Conservation (phyloP, 2,329 filamentous ascomycete genomes). For the Xylariaceae sp. region DNA sequence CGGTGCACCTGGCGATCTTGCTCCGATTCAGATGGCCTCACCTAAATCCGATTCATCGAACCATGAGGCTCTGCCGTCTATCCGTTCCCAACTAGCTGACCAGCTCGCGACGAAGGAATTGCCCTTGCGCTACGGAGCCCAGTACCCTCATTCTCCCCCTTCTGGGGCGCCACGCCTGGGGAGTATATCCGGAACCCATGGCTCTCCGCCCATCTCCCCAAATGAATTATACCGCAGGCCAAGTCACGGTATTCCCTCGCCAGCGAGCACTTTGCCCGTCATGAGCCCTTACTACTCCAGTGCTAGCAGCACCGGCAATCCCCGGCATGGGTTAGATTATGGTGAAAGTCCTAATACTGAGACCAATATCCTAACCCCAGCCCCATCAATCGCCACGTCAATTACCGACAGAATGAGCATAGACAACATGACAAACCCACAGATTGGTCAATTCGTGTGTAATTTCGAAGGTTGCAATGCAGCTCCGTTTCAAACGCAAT, state of each 20-base stretch:
- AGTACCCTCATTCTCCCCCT: conserved; percentile 32
- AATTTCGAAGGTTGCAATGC: conserved; percentile 61
- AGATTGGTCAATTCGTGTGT: conserved; percentile 54
- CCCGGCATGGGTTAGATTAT: conserved; percentile 38
- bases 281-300: conserved; percentile 35
- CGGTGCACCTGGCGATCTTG: no score
- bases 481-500: conserved; percentile 70
- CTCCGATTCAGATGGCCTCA: conserved; percentile 33
- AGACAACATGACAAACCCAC: conserved; percentile 51
- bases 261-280: conserved; percentile 35
- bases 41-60: conserved; percentile 33
- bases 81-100: conserved; percentile 27
- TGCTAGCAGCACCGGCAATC: conserved; percentile 20
- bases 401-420: conserved; percentile 44
- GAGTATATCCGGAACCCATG: conserved; percentile 31
- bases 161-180: conserved; percentile 25
- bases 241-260: conserved; percentile 44
- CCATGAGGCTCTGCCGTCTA: conserved; percentile 35
- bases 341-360: conserved; percentile 43
- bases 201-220: conserved; percentile 47
- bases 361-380: conserved; percentile 40
- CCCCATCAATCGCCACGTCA: conserved; percentile 25
- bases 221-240: conserved; percentile 41
- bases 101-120: conserved; percentile 31
- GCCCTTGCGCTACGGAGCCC: conserved; percentile 20